Evolutionary conservation across 2,329 filamentous ascomycete species (phyloP).

Genomic region (Aspergillus sp.): DNA sequence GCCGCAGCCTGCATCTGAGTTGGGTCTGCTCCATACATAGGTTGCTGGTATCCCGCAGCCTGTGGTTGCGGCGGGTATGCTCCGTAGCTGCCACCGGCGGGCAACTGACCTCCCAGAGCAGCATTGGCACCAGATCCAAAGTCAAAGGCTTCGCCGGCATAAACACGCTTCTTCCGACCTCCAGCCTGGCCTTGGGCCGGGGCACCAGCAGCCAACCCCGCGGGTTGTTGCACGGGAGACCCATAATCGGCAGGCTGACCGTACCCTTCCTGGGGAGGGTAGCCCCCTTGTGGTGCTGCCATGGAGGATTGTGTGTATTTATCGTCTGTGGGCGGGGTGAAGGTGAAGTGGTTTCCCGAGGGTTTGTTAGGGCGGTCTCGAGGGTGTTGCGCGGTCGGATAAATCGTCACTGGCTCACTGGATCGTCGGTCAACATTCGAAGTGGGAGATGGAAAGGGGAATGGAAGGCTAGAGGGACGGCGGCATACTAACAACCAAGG

Average conservation of each 20-base stretch:
- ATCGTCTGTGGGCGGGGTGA: not conserved
- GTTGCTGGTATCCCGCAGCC: constrained; percentile 47
- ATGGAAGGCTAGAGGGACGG: constrained; percentile 14
- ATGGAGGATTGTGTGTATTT: constrained; percentile 34
- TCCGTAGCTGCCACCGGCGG: constrained; percentile 62
- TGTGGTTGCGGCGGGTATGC: constrained; percentile 59
- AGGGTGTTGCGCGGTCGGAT: constrained; percentile 15
- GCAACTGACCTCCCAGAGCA: constrained; percentile 51
- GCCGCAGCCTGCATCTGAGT: constrained; percentile 61
- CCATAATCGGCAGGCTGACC: constrained; percentile 43
- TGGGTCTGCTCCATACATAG: constrained; percentile 48
- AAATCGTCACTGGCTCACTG: constrained; percentile 26
- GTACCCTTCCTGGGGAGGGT: constrained; percentile 54
- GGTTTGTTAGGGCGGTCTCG: constrained; percentile 3
- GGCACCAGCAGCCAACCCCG: constrained; percentile 32
- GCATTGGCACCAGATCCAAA: constrained; percentile 87
- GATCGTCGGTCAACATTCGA: constrained; percentile 22
- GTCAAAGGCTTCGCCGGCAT: constrained; percentile 92
- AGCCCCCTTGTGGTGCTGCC: constrained; percentile 55
- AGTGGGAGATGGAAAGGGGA: constrained; percentile 11
- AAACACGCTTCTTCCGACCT: constrained; percentile 80
- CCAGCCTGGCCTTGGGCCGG: constrained; percentile 38
- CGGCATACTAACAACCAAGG: constrained; percentile 22
- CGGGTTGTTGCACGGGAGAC: constrained; percentile 40
- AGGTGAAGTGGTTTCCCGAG: constrained; percentile 3